Base-by-base conservation (phyloP, 2,329 filamentous ascomycete genomes). In the Colletotrichum sidae region DNA sequence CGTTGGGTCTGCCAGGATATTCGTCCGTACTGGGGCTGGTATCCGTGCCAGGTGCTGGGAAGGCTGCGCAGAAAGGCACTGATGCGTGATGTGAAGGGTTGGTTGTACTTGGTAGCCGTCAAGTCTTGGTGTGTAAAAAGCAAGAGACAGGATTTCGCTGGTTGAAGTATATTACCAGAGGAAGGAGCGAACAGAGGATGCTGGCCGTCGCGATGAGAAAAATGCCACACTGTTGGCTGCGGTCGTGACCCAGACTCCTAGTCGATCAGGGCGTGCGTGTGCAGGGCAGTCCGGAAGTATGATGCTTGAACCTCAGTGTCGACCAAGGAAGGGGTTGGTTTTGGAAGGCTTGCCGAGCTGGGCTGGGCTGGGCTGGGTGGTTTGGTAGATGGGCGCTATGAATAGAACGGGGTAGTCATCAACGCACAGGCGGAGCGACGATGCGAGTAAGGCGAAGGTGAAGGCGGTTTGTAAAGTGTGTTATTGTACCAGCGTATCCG, bases 331-430 rank as follows among this genome's bases (percentile, higher is more conserved):
- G 55, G 64, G 53, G 49, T 66, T 57, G 59, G 60, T 37, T 51
- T 25, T 54, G 42, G 34, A 56, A 51, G 51, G 62, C 35, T 62
- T 56, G 62, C 62, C 47, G 45, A 45, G 58, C 62, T 46, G 58
- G 52, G 62, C 58, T 56, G 25, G 25, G 25, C 25, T 25, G 25
- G 25, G 25, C 25, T 25, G 25, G 25, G 25, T 25, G 25, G 25
- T 25, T 25, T 25, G 58, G 51, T 17, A 47, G 61, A 45, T 37
- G 45, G 12, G 38, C 8, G 38, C 64, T 67, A 67, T 67, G 64
- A 67, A 65, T 67, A 65, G 64, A 67, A 55, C 47, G 59, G 60
- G 60, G 60, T 59, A 67, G 17, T 25, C 25, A 25, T 25, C 25
- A 44, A 60, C 38, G 50, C 49, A 46, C 51, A 42, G 42, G 37